These are phyloP conservation scores for Phytophthora citrophthora DNA, from an alignment of 352 stramenopile species.

Conservation along the genomic window DNA sequence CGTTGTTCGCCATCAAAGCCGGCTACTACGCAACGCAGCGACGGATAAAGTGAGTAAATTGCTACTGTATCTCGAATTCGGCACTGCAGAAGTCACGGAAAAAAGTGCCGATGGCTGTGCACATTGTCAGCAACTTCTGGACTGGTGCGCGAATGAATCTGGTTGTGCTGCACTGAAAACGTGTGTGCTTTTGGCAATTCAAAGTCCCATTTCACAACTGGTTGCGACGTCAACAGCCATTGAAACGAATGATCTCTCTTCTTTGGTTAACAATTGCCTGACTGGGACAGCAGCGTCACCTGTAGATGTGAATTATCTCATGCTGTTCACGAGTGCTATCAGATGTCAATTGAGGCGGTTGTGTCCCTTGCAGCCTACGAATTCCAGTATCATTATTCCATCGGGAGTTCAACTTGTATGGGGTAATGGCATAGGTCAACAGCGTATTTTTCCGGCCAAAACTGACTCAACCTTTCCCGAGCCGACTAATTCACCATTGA, in stretches of 20 bases:
- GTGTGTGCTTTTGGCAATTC: slow-evolving; percentile 41
- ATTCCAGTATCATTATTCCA: slow-evolving; percentile 24
- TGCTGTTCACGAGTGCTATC: slow-evolving; percentile 56
- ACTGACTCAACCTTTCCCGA: slow-evolving; percentile 7
- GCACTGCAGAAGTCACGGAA: slow-evolving; percentile 33
- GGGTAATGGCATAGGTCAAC: slow-evolving; percentile 42
- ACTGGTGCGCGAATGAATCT: slow-evolving; percentile 50
- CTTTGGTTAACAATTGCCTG: slow-evolving; percentile 43
- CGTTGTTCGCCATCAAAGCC: slow-evolving; percentile 52
- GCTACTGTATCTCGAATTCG: slow-evolving; percentile 51
- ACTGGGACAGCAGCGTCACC: slow-evolving; percentile 1
- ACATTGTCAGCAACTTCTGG: slow-evolving; percentile 59
- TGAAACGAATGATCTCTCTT: slow-evolving; percentile 44
- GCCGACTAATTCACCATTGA: slow-evolving; percentile 17
- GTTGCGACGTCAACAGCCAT: slow-evolving; percentile 23
- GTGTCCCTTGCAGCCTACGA: slow-evolving; percentile 41
- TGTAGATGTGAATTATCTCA: slow-evolving; percentile 38
- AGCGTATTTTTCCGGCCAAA: slow-evolving; percentile 7
- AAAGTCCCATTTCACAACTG: slow-evolving; percentile 20
- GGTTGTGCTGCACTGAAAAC: slow-evolving; percentile 41
- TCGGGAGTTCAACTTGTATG: slow-evolving; percentile 52
- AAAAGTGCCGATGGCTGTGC: slow-evolving; percentile 55
- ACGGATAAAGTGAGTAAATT: slow-evolving; percentile 42
- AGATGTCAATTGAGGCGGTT: slow-evolving; percentile 59
- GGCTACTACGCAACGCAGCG: slow-evolving; percentile 30